These are phyloP conservation scores for Dactylellina sp. DNA, from an alignment of 2,329 filamentous ascomycete genomes.

Conservation along the genomic window DNA sequence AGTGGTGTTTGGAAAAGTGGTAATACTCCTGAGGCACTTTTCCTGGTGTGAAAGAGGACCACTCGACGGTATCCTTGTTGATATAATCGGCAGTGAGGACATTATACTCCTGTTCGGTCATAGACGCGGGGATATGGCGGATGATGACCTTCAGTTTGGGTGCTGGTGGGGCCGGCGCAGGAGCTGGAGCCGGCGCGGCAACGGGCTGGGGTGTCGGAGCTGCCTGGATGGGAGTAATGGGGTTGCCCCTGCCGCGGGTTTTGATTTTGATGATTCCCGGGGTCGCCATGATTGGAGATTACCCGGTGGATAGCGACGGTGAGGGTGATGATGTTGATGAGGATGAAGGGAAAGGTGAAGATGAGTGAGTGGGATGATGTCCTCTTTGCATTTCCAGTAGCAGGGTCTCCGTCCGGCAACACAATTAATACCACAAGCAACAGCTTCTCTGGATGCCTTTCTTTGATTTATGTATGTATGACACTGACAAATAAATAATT, in stretches of 20 bases:
- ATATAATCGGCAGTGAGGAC: constrained; percentile 71
- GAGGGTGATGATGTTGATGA: background rate
- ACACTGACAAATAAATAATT: too few species aligned
- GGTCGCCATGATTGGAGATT: constrained; percentile 35
- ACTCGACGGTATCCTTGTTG: constrained; percentile 82
- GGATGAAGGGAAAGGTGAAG: background rate
- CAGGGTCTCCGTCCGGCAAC: background rate
- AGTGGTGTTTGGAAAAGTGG: background rate
- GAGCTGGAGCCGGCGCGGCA: constrained; percentile 12
- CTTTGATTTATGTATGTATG: too few species aligned
- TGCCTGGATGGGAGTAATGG: constrained; percentile 35
- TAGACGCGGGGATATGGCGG: constrained; percentile 83
- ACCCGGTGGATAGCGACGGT: background rate
- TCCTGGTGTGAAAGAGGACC: constrained; percentile 77
- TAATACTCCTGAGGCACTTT: constrained; percentile 86
- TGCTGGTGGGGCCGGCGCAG: constrained; percentile 30
- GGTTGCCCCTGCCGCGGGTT: constrained; percentile 36
- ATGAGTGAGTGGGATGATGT: background rate
- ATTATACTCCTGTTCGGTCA: constrained; percentile 83
- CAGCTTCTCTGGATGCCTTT: background rate
- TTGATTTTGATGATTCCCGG: constrained; percentile 54
- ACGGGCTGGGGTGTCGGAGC: constrained; percentile 12
- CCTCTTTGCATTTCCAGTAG: background rate
- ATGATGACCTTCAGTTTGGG: constrained; percentile 79
- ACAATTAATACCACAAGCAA: background rate